Conservation (phyloP, 495 filamentous ascomycete genomes). For the Penicillium egyptiacum region DNA sequence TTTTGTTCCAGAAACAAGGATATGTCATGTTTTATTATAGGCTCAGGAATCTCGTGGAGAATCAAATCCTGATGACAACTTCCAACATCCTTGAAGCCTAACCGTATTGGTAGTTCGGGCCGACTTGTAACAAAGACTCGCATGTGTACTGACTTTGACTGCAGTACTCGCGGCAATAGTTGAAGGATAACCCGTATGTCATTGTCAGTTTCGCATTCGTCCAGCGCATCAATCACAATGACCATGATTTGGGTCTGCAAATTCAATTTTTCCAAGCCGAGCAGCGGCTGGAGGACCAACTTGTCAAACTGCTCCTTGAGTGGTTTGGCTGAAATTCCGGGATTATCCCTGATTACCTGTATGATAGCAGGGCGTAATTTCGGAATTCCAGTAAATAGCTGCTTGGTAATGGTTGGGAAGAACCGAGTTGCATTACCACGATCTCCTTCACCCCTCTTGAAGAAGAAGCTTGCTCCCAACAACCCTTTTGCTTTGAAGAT, state of each 20-base stretch:
- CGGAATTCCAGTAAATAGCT: conserved; percentile 34
- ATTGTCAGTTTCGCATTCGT: conserved; percentile 46
- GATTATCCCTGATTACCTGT: conserved; percentile 33
- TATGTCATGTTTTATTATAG: conserved; percentile 32
- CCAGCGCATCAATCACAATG: conserved; percentile 53
- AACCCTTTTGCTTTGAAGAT: neutral
- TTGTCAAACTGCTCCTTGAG: conserved; percentile 48
- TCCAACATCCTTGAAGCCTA: conserved; percentile 20
- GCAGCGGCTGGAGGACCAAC: conserved; percentile 44
- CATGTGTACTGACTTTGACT: conserved; percentile 10
- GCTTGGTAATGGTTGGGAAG: conserved; percentile 44
- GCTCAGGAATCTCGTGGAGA: neutral
- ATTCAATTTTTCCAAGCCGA: neutral
- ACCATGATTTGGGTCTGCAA: conserved; percentile 7
- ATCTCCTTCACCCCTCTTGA: conserved; percentile 22
- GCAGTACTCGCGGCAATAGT: conserved; percentile 25
- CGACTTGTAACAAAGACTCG: conserved; percentile 40
- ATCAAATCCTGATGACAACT: conserved; percentile 7
- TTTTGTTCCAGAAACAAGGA: conserved; percentile 24
- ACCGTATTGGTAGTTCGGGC: conserved; percentile 45
- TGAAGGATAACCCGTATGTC: conserved; percentile 38
- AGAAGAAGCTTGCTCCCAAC: conserved; percentile 40
- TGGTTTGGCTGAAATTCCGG: conserved; percentile 32
- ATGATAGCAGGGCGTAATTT: conserved; percentile 27
- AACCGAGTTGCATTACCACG: conserved; percentile 36